phyloP scores from a whole-genome alignment of 192 early-diverging fungal genomes.

The Linnemannia exigua region DNA sequence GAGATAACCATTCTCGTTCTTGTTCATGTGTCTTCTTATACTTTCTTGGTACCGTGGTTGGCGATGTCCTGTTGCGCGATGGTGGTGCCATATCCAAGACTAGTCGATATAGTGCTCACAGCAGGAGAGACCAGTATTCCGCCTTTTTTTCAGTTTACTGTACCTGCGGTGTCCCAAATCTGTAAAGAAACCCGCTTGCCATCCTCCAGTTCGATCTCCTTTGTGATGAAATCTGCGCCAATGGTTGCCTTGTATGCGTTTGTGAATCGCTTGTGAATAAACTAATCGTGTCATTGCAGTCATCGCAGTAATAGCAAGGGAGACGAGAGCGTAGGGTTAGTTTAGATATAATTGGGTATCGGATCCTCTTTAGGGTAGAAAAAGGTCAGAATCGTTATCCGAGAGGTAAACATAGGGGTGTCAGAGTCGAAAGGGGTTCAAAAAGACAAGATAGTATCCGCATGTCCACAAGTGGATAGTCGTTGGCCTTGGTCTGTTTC shows the following conservation, averaged over 20 bases:
- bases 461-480: background rate
- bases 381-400: background rate
- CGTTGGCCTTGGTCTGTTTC: background rate
- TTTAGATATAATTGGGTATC: background rate
- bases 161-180: conserved; percentile 94
- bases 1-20: background rate
- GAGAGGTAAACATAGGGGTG: background rate
- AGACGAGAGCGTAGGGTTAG: background rate
- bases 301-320: background rate
- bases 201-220: conserved; percentile 91
- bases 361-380: background rate
- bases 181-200: conserved; percentile 76
- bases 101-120: conserved; percentile 1
- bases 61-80: background rate
- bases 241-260: conserved; percentile 99
- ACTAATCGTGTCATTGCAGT: conserved; percentile 60
- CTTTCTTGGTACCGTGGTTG: background rate
- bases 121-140: background rate
- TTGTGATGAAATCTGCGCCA: conserved; percentile 98
- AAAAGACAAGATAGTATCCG: background rate
- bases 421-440: background rate
- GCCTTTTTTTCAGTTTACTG: background rate
- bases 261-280: conserved; percentile 92
- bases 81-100: background rate
- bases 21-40: background rate